Conservation (phyloP, 352 stramenopile genomes). For the Globisporangium paddicum region DNA sequence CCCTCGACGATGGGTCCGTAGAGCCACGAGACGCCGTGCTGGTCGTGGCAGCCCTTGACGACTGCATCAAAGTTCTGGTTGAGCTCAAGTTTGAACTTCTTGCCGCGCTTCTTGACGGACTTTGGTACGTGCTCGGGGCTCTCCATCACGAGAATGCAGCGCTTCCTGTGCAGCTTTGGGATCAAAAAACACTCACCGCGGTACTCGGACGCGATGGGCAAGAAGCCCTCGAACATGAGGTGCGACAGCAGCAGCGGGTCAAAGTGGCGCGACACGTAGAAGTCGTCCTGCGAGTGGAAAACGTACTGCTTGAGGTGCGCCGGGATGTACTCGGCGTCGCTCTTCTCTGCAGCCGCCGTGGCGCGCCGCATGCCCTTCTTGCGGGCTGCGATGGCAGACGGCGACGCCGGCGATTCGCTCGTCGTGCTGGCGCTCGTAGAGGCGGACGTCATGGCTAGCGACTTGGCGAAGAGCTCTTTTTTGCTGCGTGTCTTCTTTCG, state of each 20-base stretch:
- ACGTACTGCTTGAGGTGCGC: slow-evolving; percentile 80
- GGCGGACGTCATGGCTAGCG: slow-evolving; percentile 5
- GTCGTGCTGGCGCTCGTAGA: not conserved
- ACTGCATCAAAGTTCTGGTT: slow-evolving; percentile 89
- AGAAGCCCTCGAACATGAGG: slow-evolving; percentile 93
- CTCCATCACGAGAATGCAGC: slow-evolving; percentile 79
- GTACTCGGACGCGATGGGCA: slow-evolving; percentile 90
- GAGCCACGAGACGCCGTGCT: slow-evolving; percentile 93
- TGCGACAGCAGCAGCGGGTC: slow-evolving; percentile 85
- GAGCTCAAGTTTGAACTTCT: slow-evolving; percentile 82
- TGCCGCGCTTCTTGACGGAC: slow-evolving; percentile 86
- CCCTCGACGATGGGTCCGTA: slow-evolving; percentile 86
- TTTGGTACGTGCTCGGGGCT: slow-evolving; percentile 81
- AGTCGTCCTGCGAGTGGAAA: slow-evolving; percentile 91
- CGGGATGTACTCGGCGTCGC: slow-evolving; percentile 83
- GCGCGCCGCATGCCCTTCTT: slow-evolving; percentile 1
- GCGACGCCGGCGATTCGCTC: not conserved
- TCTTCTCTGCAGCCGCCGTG: slow-evolving; percentile 13
- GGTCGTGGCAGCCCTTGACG: slow-evolving; percentile 86
- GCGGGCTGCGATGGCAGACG: slow-evolving; percentile 4
- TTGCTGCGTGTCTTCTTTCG: slow-evolving; percentile 1
- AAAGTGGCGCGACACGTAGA: slow-evolving; percentile 90
- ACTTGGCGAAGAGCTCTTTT: not conserved
- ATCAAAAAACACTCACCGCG: slow-evolving; percentile 64
- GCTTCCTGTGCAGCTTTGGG: slow-evolving; percentile 88